A percentile compares a stretch with the other conserved stretches of the same genome.
phyloP scores from a whole-genome alignment of 192 early-diverging fungal species.

The Coemansia sp. region DNA sequence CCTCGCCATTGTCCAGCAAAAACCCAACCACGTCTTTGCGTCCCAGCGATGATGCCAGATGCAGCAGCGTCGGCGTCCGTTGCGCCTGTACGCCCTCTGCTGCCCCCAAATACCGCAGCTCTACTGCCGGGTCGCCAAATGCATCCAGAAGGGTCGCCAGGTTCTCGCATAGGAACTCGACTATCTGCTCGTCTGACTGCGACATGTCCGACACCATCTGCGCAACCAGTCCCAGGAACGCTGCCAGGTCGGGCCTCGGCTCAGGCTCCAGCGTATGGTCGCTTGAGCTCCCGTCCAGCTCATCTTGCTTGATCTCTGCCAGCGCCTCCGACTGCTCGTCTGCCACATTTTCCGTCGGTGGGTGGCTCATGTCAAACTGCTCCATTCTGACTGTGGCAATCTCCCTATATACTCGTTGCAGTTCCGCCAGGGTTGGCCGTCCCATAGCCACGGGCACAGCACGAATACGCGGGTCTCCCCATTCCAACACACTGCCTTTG shows the following conservation, averaged over 20 bases:
- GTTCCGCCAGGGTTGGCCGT: slow-evolving; percentile 60
- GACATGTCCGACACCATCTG: slow-evolving; percentile 26
- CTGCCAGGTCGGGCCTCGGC: slow-evolving; percentile 36
- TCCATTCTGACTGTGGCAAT: slow-evolving; percentile 30
- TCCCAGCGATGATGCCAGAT: slow-evolving; percentile 67
- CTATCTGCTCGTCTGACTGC: slow-evolving; percentile 55
- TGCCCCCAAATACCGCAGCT: slow-evolving; percentile 53
- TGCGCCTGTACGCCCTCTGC: slow-evolving; percentile 30
- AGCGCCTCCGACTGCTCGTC: neutral
- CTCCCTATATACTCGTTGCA: slow-evolving; percentile 35
- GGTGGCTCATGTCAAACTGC: neutral
- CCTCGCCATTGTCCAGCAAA: slow-evolving; percentile 70
- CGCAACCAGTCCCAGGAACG: slow-evolving; percentile 32
- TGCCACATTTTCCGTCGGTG: neutral
- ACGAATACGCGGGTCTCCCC: slow-evolving; percentile 59
- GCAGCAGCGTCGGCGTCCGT: slow-evolving; percentile 66
- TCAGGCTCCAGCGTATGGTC: slow-evolving; percentile 43
- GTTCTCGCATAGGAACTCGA: slow-evolving; percentile 58
- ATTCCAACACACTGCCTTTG: slow-evolving; percentile 6
- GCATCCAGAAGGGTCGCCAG: slow-evolving; percentile 57
- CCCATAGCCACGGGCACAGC: slow-evolving; percentile 76
- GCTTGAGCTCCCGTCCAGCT: slow-evolving; percentile 12
- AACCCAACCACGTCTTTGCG: slow-evolving; percentile 61
- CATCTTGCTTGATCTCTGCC: neutral
- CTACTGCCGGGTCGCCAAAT: slow-evolving; percentile 55